A percentile compares a stretch with the other conserved stretches of the same genome.
Evolutionary conservation across 2,329 filamentous ascomycete genomes (phyloP).

Genomic region (Pseudogymnoascus sp.): DNA sequence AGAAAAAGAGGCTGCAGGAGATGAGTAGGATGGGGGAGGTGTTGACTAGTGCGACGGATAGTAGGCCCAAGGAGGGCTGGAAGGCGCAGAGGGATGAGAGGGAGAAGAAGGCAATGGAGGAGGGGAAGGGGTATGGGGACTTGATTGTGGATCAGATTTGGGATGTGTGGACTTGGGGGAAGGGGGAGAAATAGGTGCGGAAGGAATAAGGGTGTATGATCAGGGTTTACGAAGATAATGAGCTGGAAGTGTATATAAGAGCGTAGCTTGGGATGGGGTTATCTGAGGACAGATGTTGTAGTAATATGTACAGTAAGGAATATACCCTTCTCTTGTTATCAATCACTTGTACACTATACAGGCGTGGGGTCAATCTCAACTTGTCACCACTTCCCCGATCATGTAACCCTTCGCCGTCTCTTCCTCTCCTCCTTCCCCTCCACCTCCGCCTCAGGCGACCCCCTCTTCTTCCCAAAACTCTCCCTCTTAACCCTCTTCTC

Average conservation of each 20-base stretch:
- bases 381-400: background rate
- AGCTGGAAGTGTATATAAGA: slow-evolving; percentile 7
- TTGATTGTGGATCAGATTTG: slow-evolving; percentile 38
- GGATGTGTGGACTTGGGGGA: slow-evolving; percentile 39
- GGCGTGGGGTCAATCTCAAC: background rate
- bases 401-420: background rate
- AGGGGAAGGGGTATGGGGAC: slow-evolving; percentile 33
- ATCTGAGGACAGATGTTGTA: background rate
- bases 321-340: background rate
- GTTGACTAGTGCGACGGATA: slow-evolving; percentile 35
- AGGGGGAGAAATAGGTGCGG: slow-evolving; percentile 28
- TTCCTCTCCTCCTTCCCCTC: slow-evolving; percentile 2
- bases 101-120: slow-evolving; percentile 28
- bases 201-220: slow-evolving; percentile 24
- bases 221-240: slow-evolving; percentile 12
- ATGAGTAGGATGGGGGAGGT: slow-evolving; percentile 19
- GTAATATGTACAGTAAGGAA: slow-evolving; percentile 2
- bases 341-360: background rate
- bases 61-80: slow-evolving; percentile 29
- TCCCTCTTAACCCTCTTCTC: slow-evolving; percentile 11
- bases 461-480: slow-evolving; percentile 2
- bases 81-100: slow-evolving; percentile 28
- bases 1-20: slow-evolving; percentile 16
- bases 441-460: background rate
- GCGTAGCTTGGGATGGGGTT: background rate